phyloP scores from a whole-genome alignment of 495 filamentous ascomycete species.

The Aspergillus kassunensis region DNA sequence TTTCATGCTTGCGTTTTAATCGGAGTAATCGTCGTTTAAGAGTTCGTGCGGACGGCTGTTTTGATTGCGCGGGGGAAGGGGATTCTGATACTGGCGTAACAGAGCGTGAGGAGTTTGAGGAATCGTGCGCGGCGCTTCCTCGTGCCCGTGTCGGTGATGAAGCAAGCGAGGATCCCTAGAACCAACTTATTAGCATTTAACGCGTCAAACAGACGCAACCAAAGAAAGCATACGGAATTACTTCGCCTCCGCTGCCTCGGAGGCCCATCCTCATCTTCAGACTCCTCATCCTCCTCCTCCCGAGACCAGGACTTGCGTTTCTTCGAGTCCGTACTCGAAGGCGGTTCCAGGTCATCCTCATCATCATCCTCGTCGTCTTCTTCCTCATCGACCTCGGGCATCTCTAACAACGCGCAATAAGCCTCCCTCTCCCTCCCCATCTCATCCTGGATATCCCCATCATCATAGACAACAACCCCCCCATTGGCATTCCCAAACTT shows the following conservation, averaged over 20 bases:
- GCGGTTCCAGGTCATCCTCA: constrained; percentile 39
- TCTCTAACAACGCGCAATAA: constrained; percentile 74
- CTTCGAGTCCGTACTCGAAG: constrained; percentile 34
- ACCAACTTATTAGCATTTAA: constrained; percentile 23
- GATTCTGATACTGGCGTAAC: constrained; percentile 47
- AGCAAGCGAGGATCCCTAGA: constrained; percentile 56
- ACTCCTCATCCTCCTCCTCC: constrained; percentile 64
- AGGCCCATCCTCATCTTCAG: constrained; percentile 58
- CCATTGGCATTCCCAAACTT: constrained; percentile 60
- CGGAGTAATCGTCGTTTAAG: constrained; percentile 70
- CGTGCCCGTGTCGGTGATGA: constrained; percentile 46
- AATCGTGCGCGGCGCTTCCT: constrained; percentile 28
- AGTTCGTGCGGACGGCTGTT: constrained; percentile 59
- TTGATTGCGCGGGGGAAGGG: constrained; percentile 55
- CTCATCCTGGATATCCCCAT: constrained; percentile 94
- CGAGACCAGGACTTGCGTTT: constrained; percentile 88
- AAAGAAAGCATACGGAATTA: constrained; percentile 64
- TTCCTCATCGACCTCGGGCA: constrained; percentile 87
- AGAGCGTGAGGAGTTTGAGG: constrained; percentile 44
- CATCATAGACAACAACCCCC: constrained; percentile 88
- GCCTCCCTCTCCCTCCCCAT: constrained; percentile 68
- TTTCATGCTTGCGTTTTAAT: constrained; percentile 72
- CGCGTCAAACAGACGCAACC: not conserved
- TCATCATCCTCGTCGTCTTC: constrained; percentile 53
- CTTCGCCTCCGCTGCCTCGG: constrained; percentile 76